phyloP scores from a whole-genome alignment of 2,329 filamentous ascomycete species.

The Orbilia oligospora region DNA sequence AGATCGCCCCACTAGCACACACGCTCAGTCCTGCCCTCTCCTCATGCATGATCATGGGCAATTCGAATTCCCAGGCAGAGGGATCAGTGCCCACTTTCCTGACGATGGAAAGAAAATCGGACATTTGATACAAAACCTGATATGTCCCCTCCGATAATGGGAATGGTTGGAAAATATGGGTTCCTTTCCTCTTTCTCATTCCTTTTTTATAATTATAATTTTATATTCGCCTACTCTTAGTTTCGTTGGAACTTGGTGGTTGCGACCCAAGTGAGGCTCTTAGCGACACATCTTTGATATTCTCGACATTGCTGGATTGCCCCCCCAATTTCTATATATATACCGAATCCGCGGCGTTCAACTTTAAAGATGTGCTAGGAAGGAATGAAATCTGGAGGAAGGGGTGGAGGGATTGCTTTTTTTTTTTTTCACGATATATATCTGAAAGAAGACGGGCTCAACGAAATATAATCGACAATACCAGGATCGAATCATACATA shows the following conservation, averaged over 20 bases:
- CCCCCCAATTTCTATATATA: constrained; percentile 11
- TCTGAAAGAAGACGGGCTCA: neutral
- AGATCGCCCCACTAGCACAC: constrained; percentile 29
- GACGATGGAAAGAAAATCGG: constrained; percentile 4
- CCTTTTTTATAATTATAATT: too few relatives aligned
- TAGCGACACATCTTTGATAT: neutral
- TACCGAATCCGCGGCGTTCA: neutral
- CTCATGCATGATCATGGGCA: too few relatives aligned
- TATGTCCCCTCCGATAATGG: constrained; percentile 30
- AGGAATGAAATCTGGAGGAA: constrained; percentile 22
- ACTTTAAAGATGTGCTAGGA: constrained; percentile 35
- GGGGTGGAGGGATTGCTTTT: constrained; percentile 33
- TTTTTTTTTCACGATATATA: neutral
- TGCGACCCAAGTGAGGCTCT: neutral
- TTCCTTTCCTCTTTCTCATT: constrained; percentile 3
- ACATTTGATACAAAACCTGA: constrained; percentile 11
- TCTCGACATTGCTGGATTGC: constrained; percentile 7
- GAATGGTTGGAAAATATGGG: neutral
- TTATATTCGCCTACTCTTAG: neutral
- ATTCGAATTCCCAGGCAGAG: constrained; percentile 2
- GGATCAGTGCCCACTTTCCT: constrained; percentile 7
- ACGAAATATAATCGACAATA: neutral
- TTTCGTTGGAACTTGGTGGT: neutral
- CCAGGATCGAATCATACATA: too few relatives aligned
- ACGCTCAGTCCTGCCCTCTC: constrained; percentile 24